phyloP scores from a whole-genome alignment of 2,329 filamentous ascomycete species.

The Elsinoe australis region DNA sequence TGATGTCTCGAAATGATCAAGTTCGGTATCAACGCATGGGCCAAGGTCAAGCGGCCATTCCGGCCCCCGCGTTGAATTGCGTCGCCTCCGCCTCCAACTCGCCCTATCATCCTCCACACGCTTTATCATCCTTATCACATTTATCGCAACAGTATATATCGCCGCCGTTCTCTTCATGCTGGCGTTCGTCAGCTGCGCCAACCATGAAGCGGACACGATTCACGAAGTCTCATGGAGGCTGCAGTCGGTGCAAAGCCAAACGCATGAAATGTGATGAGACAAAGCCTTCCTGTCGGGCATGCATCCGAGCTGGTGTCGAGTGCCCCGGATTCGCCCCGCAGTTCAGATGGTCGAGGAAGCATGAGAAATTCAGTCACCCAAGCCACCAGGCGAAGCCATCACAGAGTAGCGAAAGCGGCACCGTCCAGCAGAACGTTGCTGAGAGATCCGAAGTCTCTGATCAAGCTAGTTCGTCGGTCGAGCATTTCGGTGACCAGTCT shows the following conservation, averaged over 20 bases:
- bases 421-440: neutral
- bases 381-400: constrained; percentile 1
- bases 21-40: too few relatives aligned
- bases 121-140: too few relatives aligned
- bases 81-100: too few relatives aligned
- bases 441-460: too few relatives aligned
- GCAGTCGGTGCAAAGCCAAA: neutral
- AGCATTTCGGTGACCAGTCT: too few relatives aligned
- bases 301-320: constrained; percentile 34
- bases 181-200: neutral
- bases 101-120: too few relatives aligned
- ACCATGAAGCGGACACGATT: constrained; percentile 1
- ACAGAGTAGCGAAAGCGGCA: neutral
- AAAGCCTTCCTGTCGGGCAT: constrained; percentile 36
- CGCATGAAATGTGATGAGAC: constrained; percentile 38
- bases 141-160: neutral
- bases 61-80: too few relatives aligned
- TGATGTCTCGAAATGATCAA: too few relatives aligned
- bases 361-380: constrained; percentile 37
- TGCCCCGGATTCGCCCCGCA: constrained; percentile 42
- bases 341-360: constrained; percentile 43
- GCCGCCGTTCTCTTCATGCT: neutral
- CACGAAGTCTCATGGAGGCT: constrained; percentile 3
- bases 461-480: too few relatives aligned
- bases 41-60: too few relatives aligned